A percentile compares a stretch with the other conserved stretches of the same genome.
phyloP scores from a whole-genome alignment of 208 protist genomes.

The Leishmania arabica region DNA sequence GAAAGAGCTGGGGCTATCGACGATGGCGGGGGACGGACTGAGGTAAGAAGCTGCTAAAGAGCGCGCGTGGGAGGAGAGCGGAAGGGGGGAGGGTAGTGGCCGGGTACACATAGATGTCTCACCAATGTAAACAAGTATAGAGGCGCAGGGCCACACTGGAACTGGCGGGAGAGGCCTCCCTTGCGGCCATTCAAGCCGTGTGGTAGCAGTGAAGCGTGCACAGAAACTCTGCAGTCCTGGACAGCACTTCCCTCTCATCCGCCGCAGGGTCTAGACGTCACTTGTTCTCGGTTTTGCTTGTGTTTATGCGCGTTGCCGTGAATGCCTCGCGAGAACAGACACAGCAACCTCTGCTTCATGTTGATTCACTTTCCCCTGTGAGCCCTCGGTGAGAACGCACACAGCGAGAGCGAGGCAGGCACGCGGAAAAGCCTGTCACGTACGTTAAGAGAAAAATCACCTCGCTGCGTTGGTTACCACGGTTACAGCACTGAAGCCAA shows the following conservation, averaged over 20 bases:
- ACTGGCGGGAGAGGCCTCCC: not conserved
- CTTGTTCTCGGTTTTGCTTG: not conserved
- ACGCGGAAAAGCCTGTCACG: not conserved
- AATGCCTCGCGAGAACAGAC: no score
- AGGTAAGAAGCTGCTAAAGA: not conserved
- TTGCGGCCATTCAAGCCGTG: not conserved
- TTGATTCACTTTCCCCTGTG: no score
- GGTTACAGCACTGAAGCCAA: not conserved
- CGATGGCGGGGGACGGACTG: not conserved
- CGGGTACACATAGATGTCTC: not conserved
- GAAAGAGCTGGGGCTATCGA: not conserved
- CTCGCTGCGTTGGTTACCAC: not conserved
- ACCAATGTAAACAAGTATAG: not conserved
- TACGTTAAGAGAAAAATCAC: not conserved
- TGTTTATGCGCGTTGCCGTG: not conserved
- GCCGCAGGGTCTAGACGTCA: not conserved
- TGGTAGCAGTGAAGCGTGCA: not conserved
- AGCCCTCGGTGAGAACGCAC: no score
- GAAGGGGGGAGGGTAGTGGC: not conserved
- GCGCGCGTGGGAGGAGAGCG: not conserved
- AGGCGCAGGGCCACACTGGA: not conserved
- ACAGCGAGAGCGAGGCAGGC: not conserved
- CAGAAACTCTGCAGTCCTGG: not conserved
- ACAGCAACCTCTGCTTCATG: no score
- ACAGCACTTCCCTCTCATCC: not conserved